These are phyloP conservation scores for Wallacemonas collosoma DNA, from an alignment of 208 protist species.

Conservation along the genomic window DNA sequence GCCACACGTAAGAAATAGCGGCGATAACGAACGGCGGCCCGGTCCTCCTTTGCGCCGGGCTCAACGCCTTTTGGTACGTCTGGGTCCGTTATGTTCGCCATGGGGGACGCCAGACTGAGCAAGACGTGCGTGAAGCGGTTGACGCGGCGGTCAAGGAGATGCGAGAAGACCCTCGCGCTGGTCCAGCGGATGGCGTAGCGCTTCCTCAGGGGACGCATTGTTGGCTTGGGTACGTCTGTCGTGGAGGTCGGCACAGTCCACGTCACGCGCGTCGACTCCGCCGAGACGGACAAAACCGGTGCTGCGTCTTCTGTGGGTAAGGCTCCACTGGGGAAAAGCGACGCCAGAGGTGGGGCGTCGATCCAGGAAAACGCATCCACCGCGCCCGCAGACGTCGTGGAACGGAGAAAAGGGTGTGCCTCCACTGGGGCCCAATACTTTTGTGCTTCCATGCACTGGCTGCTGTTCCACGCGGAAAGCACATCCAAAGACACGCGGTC, in stretches of 20 bases:
- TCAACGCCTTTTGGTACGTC: neutral
- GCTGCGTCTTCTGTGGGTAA: neutral
- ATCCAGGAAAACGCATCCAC: neutral
- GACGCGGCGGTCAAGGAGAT: constrained; percentile 41
- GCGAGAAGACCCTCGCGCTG: constrained; percentile 23
- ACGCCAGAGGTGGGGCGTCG: neutral
- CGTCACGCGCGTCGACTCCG: neutral
- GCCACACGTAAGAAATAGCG: constrained; percentile 48
- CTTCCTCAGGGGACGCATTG: constrained; percentile 29
- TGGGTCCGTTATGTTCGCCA: constrained; percentile 29
- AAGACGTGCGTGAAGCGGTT: constrained; percentile 68
- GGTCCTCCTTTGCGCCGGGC: neutral
- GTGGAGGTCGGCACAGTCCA: neutral
- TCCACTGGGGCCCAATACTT: constrained; percentile 26
- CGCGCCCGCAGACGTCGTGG: neutral
- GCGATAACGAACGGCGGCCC: constrained; percentile 1
- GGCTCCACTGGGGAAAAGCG: neutral
- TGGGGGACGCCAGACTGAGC: constrained; percentile 65
- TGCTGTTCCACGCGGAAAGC: constrained; percentile 63
- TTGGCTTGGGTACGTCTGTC: constrained; percentile 22
- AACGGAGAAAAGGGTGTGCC: neutral
- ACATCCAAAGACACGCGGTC: constrained; percentile 35
- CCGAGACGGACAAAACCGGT: too few species aligned
- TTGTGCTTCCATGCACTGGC: constrained; percentile 27
- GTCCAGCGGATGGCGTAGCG: constrained; percentile 63